Evolutionary conservation across 2,329 filamentous ascomycete genomes (phyloP).

Genomic region (Pseudopithomyces chartarum): DNA sequence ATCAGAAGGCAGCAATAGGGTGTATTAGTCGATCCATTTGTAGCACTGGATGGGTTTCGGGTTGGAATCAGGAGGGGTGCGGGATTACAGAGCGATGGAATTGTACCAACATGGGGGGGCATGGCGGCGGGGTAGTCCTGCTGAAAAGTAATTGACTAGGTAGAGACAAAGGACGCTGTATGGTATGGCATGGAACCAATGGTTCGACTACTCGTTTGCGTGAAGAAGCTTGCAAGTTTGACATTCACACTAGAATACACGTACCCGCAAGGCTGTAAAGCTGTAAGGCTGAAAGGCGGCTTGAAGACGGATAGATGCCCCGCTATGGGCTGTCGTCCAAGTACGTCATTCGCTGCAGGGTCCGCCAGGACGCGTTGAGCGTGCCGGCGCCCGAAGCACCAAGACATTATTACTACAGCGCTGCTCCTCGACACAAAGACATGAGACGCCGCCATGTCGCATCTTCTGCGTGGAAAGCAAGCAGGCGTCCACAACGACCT

Average conservation of each 20-base stretch:
- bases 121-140: not conserved
- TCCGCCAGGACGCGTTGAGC: not conserved
- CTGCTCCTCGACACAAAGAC: constrained; percentile 19
- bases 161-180: not conserved
- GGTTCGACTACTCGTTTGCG: too few species aligned
- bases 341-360: constrained; percentile 8
- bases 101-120: not conserved
- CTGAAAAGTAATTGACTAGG: not conserved
- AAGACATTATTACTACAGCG: constrained; percentile 4
- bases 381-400: constrained; percentile 8
- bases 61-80: not conserved
- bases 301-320: not conserved
- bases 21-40: not conserved
- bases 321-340: not conserved
- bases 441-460: constrained; percentile 67
- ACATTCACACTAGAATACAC: not conserved
- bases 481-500: constrained; percentile 90
- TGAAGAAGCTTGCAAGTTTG: not conserved
- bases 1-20: not conserved
- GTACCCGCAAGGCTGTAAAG: not conserved
- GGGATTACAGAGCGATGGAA: not conserved
- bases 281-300: not conserved
- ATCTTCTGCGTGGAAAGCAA: constrained; percentile 90
- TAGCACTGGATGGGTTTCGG: not conserved
- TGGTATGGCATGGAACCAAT: not conserved